Evolutionary conservation across 306 rosid genomes (phyloP), one percentile per base, ranked within the genome.

Genomic region (Acacia confusa): DNA sequence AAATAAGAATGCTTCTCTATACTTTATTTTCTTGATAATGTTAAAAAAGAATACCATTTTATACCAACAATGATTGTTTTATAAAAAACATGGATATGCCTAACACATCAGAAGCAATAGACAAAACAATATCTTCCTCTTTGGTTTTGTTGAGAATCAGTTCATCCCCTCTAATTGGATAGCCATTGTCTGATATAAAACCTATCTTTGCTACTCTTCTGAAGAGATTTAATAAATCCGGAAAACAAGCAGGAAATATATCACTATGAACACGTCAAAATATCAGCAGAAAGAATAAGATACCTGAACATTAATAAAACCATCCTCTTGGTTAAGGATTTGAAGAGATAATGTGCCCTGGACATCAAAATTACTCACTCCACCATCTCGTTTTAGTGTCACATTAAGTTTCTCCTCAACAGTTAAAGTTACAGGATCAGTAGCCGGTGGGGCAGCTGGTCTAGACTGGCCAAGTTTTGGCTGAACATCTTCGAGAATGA

Each of bases 331-430:
- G 89, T 93, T 91, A 80, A 91, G 94, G 86, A 95, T 95, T 85
- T 95, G 99, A 76, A 95, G 94, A 40, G 94, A 89, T 81, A 93
- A 75, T 80, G 94, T 86, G 55, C 98, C 99, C 83, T 95, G 99
- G 74, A 93, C 93, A 86, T 95, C 99, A 86, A 95, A 93, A 84
- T 82, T 95, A 88, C 94, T 81, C 30, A 93, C 92, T 71, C 99
- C 99, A 57, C 98, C 99, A 82, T 95, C 99, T 80, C 97, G 90
- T 89, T 93, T 95, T 53, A 95, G 97, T 44, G 91, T 80, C 55
- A 95, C 94, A 22, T 88, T 95, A 77, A 95, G 88, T 84, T 93
- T 93, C 97, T 95, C 99, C 87, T 95, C 99, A 13, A 87, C 97
- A 48, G 88, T 89, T 89, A 95, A 85, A 82, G 99, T 93, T 84